These are phyloP conservation scores for Musa beccarii DNA, from an alignment of 176 grass and related monocot species.

Conservation along the genomic window DNA sequence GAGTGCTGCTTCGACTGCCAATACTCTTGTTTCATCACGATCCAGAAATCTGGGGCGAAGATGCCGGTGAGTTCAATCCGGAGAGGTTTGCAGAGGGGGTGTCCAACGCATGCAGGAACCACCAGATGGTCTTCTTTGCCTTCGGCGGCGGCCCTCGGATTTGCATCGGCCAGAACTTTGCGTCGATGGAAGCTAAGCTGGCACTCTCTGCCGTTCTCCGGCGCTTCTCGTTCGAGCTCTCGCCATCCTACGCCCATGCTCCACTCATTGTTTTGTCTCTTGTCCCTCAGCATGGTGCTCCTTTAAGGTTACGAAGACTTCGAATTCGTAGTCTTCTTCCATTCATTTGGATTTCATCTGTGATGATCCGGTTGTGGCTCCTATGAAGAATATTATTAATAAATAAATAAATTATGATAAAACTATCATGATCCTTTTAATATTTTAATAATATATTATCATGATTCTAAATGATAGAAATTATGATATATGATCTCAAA, in stretches of 20 bases:
- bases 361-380: too few relatives aligned
- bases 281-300: slow-evolving; percentile 63
- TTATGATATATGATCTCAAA: too few relatives aligned
- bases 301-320: slow-evolving; percentile 35
- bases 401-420: too few relatives aligned
- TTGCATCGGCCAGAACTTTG: slow-evolving; percentile 74
- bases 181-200: slow-evolving; percentile 62
- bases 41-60: slow-evolving; percentile 46
- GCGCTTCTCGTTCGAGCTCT: slow-evolving; percentile 35
- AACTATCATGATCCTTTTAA: too few relatives aligned
- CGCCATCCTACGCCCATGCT: slow-evolving; percentile 37
- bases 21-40: slow-evolving; percentile 50
- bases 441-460: too few relatives aligned
- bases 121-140: slow-evolving; percentile 34
- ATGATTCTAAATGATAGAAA: too few relatives aligned
- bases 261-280: slow-evolving; percentile 33
- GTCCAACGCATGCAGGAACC: slow-evolving; percentile 44
- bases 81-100: slow-evolving; percentile 54
- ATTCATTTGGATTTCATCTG: too few relatives aligned
- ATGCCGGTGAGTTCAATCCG: slow-evolving; percentile 45
- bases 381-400: too few relatives aligned
- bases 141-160: slow-evolving; percentile 59
- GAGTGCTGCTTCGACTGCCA: slow-evolving; percentile 40
- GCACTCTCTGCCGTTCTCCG: slow-evolving; percentile 52
- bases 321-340: background rate